phyloP scores from a whole-genome alignment of 768 basidiomycete species.

The Lentinula guzmanii region DNA sequence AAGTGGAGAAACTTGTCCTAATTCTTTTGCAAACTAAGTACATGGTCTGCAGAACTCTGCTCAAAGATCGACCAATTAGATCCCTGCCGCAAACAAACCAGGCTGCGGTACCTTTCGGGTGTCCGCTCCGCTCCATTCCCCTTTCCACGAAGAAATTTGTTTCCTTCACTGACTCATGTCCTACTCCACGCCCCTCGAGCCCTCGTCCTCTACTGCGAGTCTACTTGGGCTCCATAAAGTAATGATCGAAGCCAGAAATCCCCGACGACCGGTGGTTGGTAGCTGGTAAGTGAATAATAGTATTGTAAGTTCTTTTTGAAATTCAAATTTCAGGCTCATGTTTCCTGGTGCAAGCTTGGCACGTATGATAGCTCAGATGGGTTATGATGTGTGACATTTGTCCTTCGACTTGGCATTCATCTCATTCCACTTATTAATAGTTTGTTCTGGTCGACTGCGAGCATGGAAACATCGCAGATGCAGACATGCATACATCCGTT shows the following conservation, averaged over 20 bases:
- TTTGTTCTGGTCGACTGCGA: constrained; percentile 46
- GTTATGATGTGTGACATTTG: constrained; percentile 19
- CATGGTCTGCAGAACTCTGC: not conserved
- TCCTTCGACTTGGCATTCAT: not conserved
- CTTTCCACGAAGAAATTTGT: not conserved
- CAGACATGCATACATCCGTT: constrained; percentile 34
- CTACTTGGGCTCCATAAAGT: constrained; percentile 9
- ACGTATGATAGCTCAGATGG: constrained; percentile 30
- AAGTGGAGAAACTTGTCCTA: not conserved
- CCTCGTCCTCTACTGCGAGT: not conserved
- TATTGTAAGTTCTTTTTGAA: not conserved
- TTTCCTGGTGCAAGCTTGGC: constrained; percentile 36
- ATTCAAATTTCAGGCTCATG: constrained; percentile 35
- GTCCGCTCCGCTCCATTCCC: not conserved
- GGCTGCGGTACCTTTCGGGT: not conserved
- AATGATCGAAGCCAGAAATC: constrained; percentile 7
- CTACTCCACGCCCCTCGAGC: not conserved
- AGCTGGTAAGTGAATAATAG: not conserved
- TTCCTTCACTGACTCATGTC: not conserved
- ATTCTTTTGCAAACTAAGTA: not conserved
- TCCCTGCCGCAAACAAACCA: not conserved
- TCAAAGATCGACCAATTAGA: not conserved
- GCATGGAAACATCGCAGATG: constrained; percentile 36
- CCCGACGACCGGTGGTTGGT: constrained; percentile 10
- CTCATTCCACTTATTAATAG: constrained; percentile 14